Evolutionary conservation across 169 alveolate species (phyloP), one percentile per base, ranked within the genome.

Genomic region (Theileria annulata): DNA sequence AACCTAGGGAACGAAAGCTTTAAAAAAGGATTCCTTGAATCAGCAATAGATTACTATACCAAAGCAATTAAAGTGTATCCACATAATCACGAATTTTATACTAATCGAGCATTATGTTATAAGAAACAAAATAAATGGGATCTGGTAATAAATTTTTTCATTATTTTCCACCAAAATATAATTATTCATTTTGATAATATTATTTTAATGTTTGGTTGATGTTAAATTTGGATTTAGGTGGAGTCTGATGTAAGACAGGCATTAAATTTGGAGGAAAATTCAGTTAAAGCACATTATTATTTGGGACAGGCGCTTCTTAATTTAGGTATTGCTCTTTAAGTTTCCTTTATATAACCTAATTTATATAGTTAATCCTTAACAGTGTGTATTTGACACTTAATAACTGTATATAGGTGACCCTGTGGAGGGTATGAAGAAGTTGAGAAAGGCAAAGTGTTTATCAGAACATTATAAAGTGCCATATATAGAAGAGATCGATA

Each of bases 81-180:
- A 35, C 87, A 90, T 0, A 88, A 88, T 71, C 92, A 86, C 77
- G 91, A 86, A n/a, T 93, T 88, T 85, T 89, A 75, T 76, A 93
- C 96, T 10, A 93, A 93, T 77, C 64, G 96, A 47, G 96, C 96
- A 3, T 87, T 93, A 21, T 93, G 96, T 58, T 92, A 91, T 85
- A 93, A 93, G 71, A 87, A 86, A 63, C 92, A 88, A 78, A 75
- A 77, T 28, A 66, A 87, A 59, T 93, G 95, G 93, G 76, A 74
- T 25, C n/a, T 8, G 42, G 79, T 71, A 71, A 31, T 13, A 42
- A 9, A 58, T 8, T 8, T 35, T 35, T 35, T 35, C 47, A 35
- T 35, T n/a, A n/a, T n/a, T n/a, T n/a, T n/a, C n/a, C n/a, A n/a
- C n/a, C 62, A 75, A 42, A 17, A 59, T 21, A 75, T 75, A 4